Base-by-base conservation (phyloP, 1,139 yeast genomes). In the Taiozyma sp. region DNA sequence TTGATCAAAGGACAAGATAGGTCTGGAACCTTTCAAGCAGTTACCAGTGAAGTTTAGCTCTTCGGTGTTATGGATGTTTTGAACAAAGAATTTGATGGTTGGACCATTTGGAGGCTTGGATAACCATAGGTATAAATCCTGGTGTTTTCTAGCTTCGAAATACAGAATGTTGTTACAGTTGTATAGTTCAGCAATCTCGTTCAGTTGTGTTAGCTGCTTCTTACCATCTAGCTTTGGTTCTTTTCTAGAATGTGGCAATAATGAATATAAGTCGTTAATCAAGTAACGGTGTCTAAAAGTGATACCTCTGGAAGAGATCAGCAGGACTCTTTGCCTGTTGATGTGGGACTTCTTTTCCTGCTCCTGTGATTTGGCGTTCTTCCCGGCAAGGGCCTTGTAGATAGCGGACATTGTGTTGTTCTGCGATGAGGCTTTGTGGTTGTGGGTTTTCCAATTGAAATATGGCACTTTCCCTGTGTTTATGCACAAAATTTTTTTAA, bases 71-170 rank as follows among this genome's bases (percentile, higher is more conserved):
- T 95, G 99, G 72, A 93, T 76, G 70, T 93, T 95, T 70, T 93
- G 97, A 54, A 93, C 79, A 68, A 87, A 95, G 69, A 93, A 91
- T 71, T 95, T 93, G 64, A 88, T 75, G 28, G 98, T 91, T 52
- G 99, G 99, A 1, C 99, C 99, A 68, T 93, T 93, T 46, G 99
- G 99, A 29, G 98, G 96, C 71, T 93, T 91, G 42, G 97, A 80
- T 59, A 93, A 70, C 97, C 98, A 93, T 68, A 93, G 71, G 69
- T 95, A 93, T 65, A 93, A 80, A 72, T 93, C 99, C 70, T 85
- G 88, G 70, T 93, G 98, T 72, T 95, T 93, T 74, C 98, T 84
- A 53, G 96, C 91, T 71, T 93, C 99, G 65, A 95, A 95, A 68
- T 88, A 93, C 69, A 90, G 75, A 60, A 95, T 81, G 67, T 93